Conservation (phyloP, 2,329 filamentous ascomycete genomes). For the Hyphodiscus sp. region DNA sequence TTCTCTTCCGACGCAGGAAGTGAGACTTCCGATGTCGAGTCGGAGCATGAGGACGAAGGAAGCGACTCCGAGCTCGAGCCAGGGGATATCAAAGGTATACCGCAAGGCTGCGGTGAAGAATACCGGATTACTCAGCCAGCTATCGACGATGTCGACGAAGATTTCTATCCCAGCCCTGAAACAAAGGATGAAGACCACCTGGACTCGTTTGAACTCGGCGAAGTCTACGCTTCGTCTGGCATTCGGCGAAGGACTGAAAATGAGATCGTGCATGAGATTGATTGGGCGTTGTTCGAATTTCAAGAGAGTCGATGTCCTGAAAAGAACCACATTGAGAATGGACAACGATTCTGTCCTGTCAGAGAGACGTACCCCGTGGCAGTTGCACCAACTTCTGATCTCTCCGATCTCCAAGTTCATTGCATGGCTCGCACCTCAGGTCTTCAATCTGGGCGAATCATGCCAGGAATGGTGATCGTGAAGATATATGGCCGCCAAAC, state of each 20-base stretch:
- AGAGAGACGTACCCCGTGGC: conserved; percentile 45
- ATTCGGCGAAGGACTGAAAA: conserved; percentile 69
- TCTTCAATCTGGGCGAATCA: conserved; percentile 70
- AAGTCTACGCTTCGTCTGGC: conserved; percentile 84
- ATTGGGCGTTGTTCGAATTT: conserved; percentile 89
- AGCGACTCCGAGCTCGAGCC: conserved; percentile 50
- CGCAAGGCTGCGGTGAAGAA: conserved; percentile 66
- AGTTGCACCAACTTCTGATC: conserved; percentile 50
- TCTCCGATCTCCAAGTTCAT: conserved; percentile 75
- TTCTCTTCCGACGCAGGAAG: conserved; percentile 11
- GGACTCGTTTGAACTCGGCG: conserved; percentile 71
- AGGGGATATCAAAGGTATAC: conserved; percentile 74
- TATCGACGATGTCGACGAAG: conserved; percentile 77
- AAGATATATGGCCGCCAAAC: conserved; percentile 81
- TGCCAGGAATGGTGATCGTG: conserved; percentile 72
- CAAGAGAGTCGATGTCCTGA: conserved; percentile 62
- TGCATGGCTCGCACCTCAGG: conserved; percentile 86
- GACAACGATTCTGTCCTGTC: conserved; percentile 31
- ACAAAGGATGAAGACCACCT: conserved; percentile 74
- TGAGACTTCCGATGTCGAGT: conserved; percentile 30
- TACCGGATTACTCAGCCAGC: conserved; percentile 88
- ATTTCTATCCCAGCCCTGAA: conserved; percentile 70
- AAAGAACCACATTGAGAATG: conserved; percentile 59
- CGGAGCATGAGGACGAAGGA: conserved; percentile 29
- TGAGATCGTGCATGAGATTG: conserved; percentile 79